These are phyloP conservation scores for Pseudogymnoascus sp. DNA, from an alignment of 2,329 filamentous ascomycete genomes.

Conservation along the genomic window DNA sequence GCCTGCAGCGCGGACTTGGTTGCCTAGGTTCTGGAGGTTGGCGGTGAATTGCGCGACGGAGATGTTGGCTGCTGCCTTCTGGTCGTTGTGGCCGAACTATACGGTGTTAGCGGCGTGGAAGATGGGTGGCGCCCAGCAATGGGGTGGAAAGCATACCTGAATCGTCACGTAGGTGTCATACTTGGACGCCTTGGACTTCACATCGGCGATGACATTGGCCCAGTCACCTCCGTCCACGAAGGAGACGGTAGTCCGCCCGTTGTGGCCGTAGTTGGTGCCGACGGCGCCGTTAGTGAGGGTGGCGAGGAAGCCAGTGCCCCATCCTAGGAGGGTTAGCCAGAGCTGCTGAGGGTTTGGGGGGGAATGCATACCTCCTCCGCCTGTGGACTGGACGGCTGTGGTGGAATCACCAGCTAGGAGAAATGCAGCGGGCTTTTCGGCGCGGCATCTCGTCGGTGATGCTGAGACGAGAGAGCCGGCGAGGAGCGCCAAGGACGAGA, in stretches of 20 bases:
- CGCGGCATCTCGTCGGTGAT: background rate
- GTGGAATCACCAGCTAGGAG: conserved; percentile 37
- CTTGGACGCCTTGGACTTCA: conserved; percentile 27
- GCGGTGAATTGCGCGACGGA: conserved; percentile 32
- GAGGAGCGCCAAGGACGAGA: conserved; percentile 7
- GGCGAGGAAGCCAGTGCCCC: conserved; percentile 43
- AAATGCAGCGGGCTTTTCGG: conserved; percentile 30
- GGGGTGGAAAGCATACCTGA: conserved; percentile 28
- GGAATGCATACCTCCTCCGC: conserved; percentile 12
- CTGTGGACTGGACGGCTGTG: conserved; percentile 23
- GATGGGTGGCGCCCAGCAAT: background rate
- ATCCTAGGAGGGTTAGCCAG: conserved; percentile 29
- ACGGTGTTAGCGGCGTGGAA: background rate
- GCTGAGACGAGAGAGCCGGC: background rate
- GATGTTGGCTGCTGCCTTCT: conserved; percentile 38
- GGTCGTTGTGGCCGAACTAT: conserved; percentile 46
- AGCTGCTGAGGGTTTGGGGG: background rate
- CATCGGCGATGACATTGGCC: conserved; percentile 34
- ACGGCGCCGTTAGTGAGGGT: conserved; percentile 38
- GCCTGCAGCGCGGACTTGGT: conserved; percentile 26
- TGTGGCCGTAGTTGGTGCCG: conserved; percentile 42
- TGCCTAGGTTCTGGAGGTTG: conserved; percentile 35
- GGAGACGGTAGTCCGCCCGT: conserved; percentile 39
- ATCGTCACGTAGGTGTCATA: conserved; percentile 43
- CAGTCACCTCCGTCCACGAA: conserved; percentile 42